These are phyloP conservation scores for Narthecium ossifragum DNA, from an alignment of 106 monocot species.

Conservation along the genomic window DNA sequence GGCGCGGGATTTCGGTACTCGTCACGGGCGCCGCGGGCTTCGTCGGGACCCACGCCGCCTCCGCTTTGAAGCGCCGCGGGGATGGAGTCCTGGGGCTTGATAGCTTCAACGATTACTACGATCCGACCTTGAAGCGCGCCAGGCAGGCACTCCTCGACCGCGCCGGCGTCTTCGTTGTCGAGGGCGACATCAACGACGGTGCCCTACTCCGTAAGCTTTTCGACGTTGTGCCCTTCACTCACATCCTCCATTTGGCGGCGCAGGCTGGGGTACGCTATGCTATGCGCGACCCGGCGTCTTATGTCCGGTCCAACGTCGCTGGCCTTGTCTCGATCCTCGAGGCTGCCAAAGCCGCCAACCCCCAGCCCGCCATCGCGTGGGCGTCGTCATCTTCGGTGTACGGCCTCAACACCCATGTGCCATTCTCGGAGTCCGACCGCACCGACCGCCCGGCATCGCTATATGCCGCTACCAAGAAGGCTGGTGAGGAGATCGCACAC, in stretches of 20 bases:
- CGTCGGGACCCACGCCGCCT: constrained; percentile 31
- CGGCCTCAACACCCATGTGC: constrained; percentile 25
- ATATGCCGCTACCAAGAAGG: constrained; percentile 34
- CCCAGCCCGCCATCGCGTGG: constrained; percentile 45
- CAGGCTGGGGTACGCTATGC: constrained; percentile 49
- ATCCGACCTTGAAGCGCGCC: constrained; percentile 24
- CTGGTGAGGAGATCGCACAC: constrained; percentile 35
- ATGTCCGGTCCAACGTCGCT: constrained; percentile 41
- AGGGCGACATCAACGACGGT: constrained; percentile 48
- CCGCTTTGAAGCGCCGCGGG: constrained; percentile 25
- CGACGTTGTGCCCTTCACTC: constrained; percentile 47
- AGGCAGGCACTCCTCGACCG: constrained; percentile 34
- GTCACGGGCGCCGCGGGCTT: constrained; percentile 39
- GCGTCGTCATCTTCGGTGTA: constrained; percentile 43
- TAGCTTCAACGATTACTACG: constrained; percentile 43
- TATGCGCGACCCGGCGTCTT: constrained; percentile 29
- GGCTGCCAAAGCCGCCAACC: constrained; percentile 23
- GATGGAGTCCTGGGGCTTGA: constrained; percentile 38
- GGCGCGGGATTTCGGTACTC: constrained; percentile 23
- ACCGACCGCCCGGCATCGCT: constrained; percentile 17
- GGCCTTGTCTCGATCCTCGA: constrained; percentile 40
- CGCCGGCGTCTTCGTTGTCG: constrained; percentile 46
- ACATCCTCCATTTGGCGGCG: constrained; percentile 40
- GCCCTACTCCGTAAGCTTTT: constrained; percentile 38
- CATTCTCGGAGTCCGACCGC: constrained; percentile 16